phyloP scores from a whole-genome alignment of 306 rosid species.

The Pterocarpus santalinus region DNA sequence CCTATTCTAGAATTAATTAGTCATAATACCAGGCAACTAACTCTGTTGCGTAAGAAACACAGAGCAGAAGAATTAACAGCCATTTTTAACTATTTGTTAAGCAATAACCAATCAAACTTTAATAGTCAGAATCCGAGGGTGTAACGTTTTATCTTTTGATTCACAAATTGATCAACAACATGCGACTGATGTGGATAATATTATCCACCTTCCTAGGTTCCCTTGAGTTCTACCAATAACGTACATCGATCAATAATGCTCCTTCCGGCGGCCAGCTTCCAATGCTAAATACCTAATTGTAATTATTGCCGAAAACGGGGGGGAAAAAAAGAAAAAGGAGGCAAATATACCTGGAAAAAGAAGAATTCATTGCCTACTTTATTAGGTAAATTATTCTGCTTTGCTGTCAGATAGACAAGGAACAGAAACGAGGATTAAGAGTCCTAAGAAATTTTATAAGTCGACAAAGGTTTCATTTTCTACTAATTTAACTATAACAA shows the following conservation, averaged over 20 bases:
- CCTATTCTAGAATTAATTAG: slow-evolving; percentile 35
- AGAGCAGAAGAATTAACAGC: background rate
- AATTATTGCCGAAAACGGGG: background rate
- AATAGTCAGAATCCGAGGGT: slow-evolving; percentile 51
- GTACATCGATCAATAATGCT: background rate
- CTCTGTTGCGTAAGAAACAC: slow-evolving; percentile 39
- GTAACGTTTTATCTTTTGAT: slow-evolving; percentile 38
- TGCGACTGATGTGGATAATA: slow-evolving; percentile 45
- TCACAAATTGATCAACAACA: slow-evolving; percentile 35
- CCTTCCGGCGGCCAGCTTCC: slow-evolving; percentile 19
- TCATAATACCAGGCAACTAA: slow-evolving; percentile 40
- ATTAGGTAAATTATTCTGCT: slow-evolving; percentile 54
- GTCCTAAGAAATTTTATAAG: slow-evolving; percentile 54
- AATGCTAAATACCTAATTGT: slow-evolving; percentile 42
- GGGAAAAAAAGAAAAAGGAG: slow-evolving; percentile 17
- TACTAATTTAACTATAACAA: background rate
- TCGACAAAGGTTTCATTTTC: slow-evolving; percentile 47
- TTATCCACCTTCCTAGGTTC: background rate
- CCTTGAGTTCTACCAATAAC: background rate
- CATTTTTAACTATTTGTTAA: slow-evolving; percentile 30
- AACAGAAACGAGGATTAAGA: slow-evolving; percentile 43
- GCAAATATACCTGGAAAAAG: background rate
- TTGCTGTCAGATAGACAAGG: slow-evolving; percentile 50
- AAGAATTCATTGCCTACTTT: slow-evolving; percentile 50
- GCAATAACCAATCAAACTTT: slow-evolving; percentile 43